Conservation (phyloP, 257 asterid genomes). For the Capsicum pubescens region DNA sequence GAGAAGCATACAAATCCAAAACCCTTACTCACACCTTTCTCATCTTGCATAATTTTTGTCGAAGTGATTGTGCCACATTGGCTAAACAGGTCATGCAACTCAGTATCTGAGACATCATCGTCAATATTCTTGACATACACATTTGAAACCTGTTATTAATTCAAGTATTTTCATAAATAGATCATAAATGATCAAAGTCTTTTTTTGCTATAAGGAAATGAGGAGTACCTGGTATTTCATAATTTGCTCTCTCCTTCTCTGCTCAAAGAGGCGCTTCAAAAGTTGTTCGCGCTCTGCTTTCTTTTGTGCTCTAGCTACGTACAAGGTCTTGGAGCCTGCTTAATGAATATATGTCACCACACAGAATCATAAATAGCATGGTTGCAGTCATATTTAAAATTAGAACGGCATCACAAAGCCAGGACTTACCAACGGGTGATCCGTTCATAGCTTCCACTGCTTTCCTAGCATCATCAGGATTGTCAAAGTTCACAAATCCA, state of each 20-base stretch:
- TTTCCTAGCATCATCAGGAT: constrained; percentile 53
- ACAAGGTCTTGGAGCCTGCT: constrained; percentile 71
- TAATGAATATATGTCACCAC: constrained; percentile 21
- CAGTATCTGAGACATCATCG: constrained; percentile 55
- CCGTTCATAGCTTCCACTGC: constrained; percentile 57
- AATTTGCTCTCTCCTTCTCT: constrained; percentile 68
- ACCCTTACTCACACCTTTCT: constrained; percentile 69
- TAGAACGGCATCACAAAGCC: neutral
- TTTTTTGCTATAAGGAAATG: constrained; percentile 37
- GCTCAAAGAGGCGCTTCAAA: constrained; percentile 71
- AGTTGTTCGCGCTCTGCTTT: constrained; percentile 73
- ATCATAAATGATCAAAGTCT: constrained; percentile 30
- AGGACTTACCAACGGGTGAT: constrained; percentile 62
- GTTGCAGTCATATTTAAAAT: neutral
- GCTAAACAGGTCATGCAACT: constrained; percentile 59
- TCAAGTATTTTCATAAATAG: constrained; percentile 44
- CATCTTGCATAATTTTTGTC: constrained; percentile 59
- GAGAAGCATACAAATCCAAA: constrained; percentile 81
- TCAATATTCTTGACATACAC: constrained; percentile 73
- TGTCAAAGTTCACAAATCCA: constrained; percentile 62
- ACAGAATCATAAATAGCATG: neutral
- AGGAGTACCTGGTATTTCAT: constrained; percentile 65
- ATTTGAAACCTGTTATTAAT: constrained; percentile 73
- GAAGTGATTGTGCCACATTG: constrained; percentile 61
- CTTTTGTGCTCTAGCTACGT: constrained; percentile 86